phyloP scores from a whole-genome alignment of 2,329 filamentous ascomycete species.

The Biscogniauxia sp. region DNA sequence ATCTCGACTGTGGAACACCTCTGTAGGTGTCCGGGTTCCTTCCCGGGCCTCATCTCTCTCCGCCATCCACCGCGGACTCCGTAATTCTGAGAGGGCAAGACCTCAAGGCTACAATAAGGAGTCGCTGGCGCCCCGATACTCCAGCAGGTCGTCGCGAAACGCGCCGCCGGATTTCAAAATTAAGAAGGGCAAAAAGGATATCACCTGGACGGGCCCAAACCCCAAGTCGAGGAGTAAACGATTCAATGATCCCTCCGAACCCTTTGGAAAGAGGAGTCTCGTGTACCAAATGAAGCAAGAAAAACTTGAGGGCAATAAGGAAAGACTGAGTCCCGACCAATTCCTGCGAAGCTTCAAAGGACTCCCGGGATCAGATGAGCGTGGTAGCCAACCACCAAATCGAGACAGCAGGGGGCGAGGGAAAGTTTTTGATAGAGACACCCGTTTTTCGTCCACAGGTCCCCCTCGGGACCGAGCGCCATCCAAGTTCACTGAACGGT shows the following conservation, averaged over 20 bases:
- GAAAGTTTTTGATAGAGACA: too few species aligned
- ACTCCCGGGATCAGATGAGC: slow-evolving; percentile 1
- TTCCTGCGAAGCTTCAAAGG: slow-evolving; percentile 7
- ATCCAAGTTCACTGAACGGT: neutral
- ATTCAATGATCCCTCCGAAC: slow-evolving; percentile 48
- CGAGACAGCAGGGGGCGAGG: too few species aligned
- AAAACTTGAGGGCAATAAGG: slow-evolving; percentile 31
- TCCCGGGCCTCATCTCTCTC: slow-evolving; percentile 58
- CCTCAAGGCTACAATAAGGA: slow-evolving; percentile 30
- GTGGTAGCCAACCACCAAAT: too few species aligned
- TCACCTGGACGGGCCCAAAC: slow-evolving; percentile 41
- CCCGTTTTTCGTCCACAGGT: too few species aligned
- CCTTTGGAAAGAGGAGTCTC: slow-evolving; percentile 54
- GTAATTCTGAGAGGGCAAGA: slow-evolving; percentile 37
- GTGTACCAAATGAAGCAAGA: slow-evolving; percentile 55
- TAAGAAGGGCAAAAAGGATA: slow-evolving; percentile 51
- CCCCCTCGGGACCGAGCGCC: too few species aligned
- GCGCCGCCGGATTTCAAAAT: slow-evolving; percentile 35
- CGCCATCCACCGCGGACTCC: slow-evolving; percentile 67
- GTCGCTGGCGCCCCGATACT: slow-evolving; percentile 21
- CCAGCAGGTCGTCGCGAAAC: slow-evolving; percentile 24
- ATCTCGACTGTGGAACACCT: slow-evolving; percentile 8
- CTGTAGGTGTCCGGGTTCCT: slow-evolving; percentile 11
- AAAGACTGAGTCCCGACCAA: neutral
- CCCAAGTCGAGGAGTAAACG: slow-evolving; percentile 48